These are phyloP conservation scores for Neospermospora avenae DNA, from an alignment of 2,329 filamentous ascomycete genomes.

Conservation along the genomic window DNA sequence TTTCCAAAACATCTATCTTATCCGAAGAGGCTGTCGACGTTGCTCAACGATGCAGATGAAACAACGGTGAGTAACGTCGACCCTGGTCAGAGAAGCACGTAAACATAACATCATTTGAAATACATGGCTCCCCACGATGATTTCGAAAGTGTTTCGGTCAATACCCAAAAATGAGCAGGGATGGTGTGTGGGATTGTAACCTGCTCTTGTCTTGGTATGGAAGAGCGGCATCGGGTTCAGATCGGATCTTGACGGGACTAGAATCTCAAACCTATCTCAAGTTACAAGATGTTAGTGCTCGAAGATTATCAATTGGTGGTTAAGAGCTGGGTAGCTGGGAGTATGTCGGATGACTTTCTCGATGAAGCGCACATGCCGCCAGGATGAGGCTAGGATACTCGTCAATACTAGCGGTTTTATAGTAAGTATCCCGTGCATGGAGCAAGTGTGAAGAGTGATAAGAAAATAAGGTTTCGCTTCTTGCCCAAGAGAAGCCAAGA, in stretches of 20 bases:
- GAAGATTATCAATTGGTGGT: too few species aligned
- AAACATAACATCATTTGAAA: neutral
- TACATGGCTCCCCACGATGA: neutral
- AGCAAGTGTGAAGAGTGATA: slow-evolving; percentile 1
- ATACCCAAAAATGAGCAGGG: neutral
- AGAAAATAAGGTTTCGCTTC: neutral
- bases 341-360: slow-evolving; percentile 11
- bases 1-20: neutral
- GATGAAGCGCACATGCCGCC: slow-evolving; percentile 13
- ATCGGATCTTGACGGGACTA: slow-evolving; percentile 2
- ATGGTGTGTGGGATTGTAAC: neutral
- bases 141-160: slow-evolving; percentile 6
- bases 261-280: neutral
- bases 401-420: neutral
- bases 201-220: neutral
- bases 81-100: slow-evolving; percentile 4
- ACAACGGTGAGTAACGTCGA: slow-evolving; percentile 12
- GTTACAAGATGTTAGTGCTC: neutral
- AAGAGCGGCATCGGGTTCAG: slow-evolving; percentile 14
- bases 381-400: slow-evolving; percentile 4
- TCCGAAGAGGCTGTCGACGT: slow-evolving; percentile 3
- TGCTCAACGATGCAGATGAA: slow-evolving; percentile 6
- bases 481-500: neutral
- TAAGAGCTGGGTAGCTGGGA: neutral
- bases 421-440: slow-evolving; percentile 9